These are phyloP conservation scores for Botryobasidium botryosum DNA, from an alignment of 768 basidiomycete genomes.

Conservation along the genomic window DNA sequence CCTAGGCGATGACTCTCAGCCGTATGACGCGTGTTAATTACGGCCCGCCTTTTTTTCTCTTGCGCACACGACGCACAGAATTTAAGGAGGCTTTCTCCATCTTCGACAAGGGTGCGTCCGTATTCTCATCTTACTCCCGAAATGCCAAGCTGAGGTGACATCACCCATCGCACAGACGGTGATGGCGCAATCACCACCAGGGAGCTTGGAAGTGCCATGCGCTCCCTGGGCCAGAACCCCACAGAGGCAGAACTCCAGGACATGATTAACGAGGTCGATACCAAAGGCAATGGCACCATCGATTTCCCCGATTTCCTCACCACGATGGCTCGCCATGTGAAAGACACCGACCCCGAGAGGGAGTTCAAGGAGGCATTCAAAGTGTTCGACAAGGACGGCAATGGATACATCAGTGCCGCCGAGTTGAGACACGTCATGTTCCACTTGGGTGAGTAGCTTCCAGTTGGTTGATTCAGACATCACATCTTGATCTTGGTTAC, in stretches of 20 bases:
- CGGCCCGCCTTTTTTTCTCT: too few relatives aligned
- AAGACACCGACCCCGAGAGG: conserved; percentile 30
- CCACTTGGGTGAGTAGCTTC: conserved; percentile 21
- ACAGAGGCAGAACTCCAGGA: conserved; percentile 31
- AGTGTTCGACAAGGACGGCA: conserved; percentile 33
- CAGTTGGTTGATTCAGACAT: not conserved
- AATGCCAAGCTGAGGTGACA: not conserved
- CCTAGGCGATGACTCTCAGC: too few relatives aligned
- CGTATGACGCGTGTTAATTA: too few relatives aligned
- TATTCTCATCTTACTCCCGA: not conserved
- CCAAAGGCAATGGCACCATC: conserved; percentile 32
- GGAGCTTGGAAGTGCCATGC: conserved; percentile 33
- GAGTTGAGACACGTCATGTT: conserved; percentile 32
- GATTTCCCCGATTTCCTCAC: conserved; percentile 28
- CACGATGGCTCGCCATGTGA: conserved; percentile 21
- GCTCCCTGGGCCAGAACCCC: conserved; percentile 32
- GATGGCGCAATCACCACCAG: conserved; percentile 33
- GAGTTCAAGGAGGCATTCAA: conserved; percentile 34
- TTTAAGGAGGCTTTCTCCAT: conserved; percentile 35
- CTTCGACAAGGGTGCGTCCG: conserved; percentile 25
- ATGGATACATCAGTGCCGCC: conserved; percentile 29
- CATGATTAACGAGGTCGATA: conserved; percentile 35
- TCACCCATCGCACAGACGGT: conserved; percentile 20
- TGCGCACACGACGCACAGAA: conserved; percentile 15
- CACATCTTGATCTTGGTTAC: conserved; percentile 5